These are phyloP conservation scores for Coprinopsis marcescibilis DNA, from an alignment of 768 basidiomycete genomes.

Conservation along the genomic window DNA sequence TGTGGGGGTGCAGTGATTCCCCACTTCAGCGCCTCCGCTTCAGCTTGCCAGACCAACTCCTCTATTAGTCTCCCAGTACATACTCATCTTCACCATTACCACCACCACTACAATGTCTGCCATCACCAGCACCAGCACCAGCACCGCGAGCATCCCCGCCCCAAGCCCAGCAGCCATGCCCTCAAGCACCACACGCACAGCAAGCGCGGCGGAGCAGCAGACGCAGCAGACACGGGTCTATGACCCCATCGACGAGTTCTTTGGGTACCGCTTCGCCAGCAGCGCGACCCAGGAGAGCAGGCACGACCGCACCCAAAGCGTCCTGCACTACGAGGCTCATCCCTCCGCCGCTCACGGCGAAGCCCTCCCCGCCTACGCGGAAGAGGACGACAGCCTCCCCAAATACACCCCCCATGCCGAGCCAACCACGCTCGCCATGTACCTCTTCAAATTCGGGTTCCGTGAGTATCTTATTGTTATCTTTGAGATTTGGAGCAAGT, in stretches of 20 bases:
- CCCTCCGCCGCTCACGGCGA: slow-evolving; percentile 19
- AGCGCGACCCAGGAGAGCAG: slow-evolving; percentile 34
- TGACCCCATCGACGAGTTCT: slow-evolving; percentile 14
- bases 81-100: no score
- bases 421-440: slow-evolving; percentile 51
- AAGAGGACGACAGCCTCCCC: slow-evolving; percentile 31
- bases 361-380: slow-evolving; percentile 38
- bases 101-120: no score
- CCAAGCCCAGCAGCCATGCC: neutral
- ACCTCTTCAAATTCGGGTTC: slow-evolving; percentile 60
- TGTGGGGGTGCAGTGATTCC: no score
- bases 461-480: slow-evolving; percentile 31
- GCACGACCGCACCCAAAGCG: slow-evolving; percentile 29
- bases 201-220: neutral
- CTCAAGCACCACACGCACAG: slow-evolving; percentile 1
- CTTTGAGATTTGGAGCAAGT: neutral
- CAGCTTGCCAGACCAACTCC: no score
- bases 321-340: slow-evolving; percentile 16
- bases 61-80: no score
- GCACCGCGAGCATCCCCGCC: no score
- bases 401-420: slow-evolving; percentile 37
- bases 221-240: neutral
- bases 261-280: slow-evolving; percentile 31
- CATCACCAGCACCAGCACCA: no score
- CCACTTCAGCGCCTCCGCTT: no score